phyloP scores from a whole-genome alignment of 208 protist species.

The Trypanosoma melophagium region DNA sequence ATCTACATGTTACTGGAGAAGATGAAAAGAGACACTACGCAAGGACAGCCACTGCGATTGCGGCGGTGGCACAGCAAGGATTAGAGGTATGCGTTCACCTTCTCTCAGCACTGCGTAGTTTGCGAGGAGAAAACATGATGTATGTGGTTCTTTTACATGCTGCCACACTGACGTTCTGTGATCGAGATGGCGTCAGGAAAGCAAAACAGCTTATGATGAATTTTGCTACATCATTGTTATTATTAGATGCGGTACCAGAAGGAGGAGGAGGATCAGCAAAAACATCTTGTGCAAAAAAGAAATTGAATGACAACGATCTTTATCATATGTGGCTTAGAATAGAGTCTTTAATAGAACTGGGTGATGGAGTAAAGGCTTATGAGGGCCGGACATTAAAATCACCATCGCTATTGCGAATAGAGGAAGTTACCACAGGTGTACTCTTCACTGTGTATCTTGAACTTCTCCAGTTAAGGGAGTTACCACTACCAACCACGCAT shows the following conservation, averaged over 20 bases:
- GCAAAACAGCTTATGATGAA: constrained; percentile 22
- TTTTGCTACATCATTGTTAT: background rate
- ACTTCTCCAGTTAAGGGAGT: constrained; percentile 38
- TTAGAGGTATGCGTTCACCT: constrained; percentile 23
- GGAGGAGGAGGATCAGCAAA: background rate
- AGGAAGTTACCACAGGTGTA: constrained; percentile 22
- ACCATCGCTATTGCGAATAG: constrained; percentile 2
- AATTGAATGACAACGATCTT: background rate
- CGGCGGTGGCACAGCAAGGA: constrained; percentile 3
- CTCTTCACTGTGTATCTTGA: constrained; percentile 43
- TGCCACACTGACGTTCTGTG: constrained; percentile 22
- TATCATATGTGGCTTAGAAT: constrained; percentile 27
- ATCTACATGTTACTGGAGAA: background rate
- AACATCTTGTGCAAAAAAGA: background rate
- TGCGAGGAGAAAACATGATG: constrained; percentile 19
- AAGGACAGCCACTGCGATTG: constrained; percentile 8
- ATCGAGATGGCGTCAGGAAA: constrained; percentile 25
- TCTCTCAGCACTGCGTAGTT: constrained; percentile 17
- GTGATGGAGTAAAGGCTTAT: background rate
- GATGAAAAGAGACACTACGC: constrained; percentile 12
- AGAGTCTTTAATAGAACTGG: constrained; percentile 1
- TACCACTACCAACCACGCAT: background rate
- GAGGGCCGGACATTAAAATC: background rate
- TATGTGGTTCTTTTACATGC: constrained; percentile 27
- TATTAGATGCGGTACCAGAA: background rate